Evolutionary conservation across 129 eudicot species (phyloP).

Genomic region (Sambucus nigra): DNA sequence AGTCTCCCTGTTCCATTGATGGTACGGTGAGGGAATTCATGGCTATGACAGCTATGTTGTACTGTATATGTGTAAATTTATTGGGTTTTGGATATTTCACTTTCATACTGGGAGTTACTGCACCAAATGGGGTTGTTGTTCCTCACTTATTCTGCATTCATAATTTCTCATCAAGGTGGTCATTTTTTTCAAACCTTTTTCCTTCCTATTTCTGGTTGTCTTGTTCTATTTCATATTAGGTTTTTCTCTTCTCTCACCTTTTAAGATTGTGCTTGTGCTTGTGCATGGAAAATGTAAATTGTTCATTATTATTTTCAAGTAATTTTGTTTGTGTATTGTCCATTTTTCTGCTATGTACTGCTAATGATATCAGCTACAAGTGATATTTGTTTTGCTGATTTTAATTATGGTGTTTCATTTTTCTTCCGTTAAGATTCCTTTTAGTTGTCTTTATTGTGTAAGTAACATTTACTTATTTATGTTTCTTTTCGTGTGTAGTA

Average conservation of each 20-base stretch:
- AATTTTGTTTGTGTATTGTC: background rate
- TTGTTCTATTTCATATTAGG: background rate
- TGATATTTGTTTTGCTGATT: slow-evolving; percentile 5
- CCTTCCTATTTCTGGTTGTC: background rate
- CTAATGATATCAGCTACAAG: too few species aligned
- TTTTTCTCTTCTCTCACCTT: background rate
- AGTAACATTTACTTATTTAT: slow-evolving; percentile 1
- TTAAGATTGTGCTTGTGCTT: background rate
- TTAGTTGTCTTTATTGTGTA: background rate
- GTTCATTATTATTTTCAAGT: too few species aligned
- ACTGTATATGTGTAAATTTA: too few species aligned
- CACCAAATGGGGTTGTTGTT: slow-evolving; percentile 3
- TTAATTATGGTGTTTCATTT: background rate
- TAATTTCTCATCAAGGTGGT: background rate
- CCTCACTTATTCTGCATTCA: background rate
- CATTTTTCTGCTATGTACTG: too few species aligned
- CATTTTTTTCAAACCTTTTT: background rate
- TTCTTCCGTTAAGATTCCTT: background rate
- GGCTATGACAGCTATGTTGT: slow-evolving; percentile 16
- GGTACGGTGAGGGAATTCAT: slow-evolving; percentile 18
- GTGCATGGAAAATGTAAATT: background rate
- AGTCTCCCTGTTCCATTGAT: slow-evolving; percentile 11
- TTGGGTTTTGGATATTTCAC: slow-evolving; percentile 14
- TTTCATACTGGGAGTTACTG: slow-evolving; percentile 8
- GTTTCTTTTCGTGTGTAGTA: background rate